Evolutionary conservation across 2,329 filamentous ascomycete genomes (phyloP), one percentile per base, ranked within the genome.

Genomic region (Colletotrichum magnum): DNA sequence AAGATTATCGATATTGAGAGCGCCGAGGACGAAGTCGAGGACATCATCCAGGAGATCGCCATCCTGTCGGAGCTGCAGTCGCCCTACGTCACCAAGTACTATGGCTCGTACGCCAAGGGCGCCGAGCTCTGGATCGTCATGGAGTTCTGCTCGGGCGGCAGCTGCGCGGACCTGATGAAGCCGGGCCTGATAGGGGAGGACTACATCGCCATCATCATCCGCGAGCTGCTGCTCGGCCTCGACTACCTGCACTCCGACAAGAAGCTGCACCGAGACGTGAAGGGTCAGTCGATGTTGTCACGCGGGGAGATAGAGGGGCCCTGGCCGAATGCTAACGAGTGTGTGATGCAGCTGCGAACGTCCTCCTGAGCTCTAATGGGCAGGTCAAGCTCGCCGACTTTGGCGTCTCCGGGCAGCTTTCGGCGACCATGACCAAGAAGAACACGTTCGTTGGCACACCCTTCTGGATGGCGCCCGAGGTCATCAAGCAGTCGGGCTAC

Each of bases 391-490:
- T 98, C 65, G 95, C 95, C 15, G 95, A 99, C 79, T 99, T 99
- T 82, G 95, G 95, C 68, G 96, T 99, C 6, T 98, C 95, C 1
- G 95, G 95, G 32, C 96, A 98, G 82, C 87, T 98, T 24, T 97
- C 95, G 10, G 95, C 95, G 6, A 99, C 95, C 58, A 98, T 98
- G 95, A 98, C 95, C 71, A 98, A 98, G 87, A 98, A 98, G 84
- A 98, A 98, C 79, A 98, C 95, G 0, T 99, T 98, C 79, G 95
- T 99, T 39, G 96, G 96, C 41, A 98, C 95, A 0, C 95, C 96
- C 1, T 99, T 98, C 79, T 99, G 96, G 96, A 99, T 99, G 95
- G 95, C 96, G 3, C 95, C 95, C 12, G 95, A 99, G 82, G 95
- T 98, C 64, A 99, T 99, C 80, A 97, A 97, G 83, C 95, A 99